Evolutionary conservation across 2,329 filamentous ascomycete species (phyloP).

Genomic region (Verticillium dahliae): DNA sequence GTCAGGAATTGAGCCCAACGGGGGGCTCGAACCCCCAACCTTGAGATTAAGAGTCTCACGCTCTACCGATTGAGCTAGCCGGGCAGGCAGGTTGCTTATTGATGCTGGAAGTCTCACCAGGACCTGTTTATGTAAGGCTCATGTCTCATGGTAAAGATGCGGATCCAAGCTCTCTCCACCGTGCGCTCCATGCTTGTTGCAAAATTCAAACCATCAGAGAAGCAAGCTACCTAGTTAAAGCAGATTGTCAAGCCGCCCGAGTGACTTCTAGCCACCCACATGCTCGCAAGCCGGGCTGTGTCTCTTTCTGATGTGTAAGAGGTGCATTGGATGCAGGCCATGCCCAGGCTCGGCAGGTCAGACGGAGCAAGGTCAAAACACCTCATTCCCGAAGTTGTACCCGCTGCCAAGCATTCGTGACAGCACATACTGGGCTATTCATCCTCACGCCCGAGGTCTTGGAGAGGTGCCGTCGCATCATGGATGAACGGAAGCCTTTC

Average conservation of each 20-base stretch:
- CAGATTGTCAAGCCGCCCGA: neutral
- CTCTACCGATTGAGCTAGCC: slow-evolving; percentile 68
- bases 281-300: neutral
- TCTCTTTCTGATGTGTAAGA: neutral
- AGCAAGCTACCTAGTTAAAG: no score
- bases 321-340: neutral
- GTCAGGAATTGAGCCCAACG: slow-evolving; percentile 2
- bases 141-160: no score
- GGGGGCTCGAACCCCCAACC: slow-evolving; percentile 46
- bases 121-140: no score
- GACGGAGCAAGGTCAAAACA: neutral
- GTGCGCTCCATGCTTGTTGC: no score
- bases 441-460: neutral
- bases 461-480: neutral
- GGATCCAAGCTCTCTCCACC: no score
- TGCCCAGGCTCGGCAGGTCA: neutral
- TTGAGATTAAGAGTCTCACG: slow-evolving; percentile 65
- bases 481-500: neutral
- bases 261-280: neutral
- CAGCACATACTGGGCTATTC: neutral
- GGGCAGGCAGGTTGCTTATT: slow-evolving; percentile 29
- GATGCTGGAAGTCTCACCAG: slow-evolving; percentile 59
- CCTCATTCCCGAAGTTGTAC: neutral
- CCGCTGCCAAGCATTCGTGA: neutral
- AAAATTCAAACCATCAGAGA: no score